Base-by-base conservation (phyloP, 768 basidiomycete genomes). In the Candolleomyces aberdarensis region DNA sequence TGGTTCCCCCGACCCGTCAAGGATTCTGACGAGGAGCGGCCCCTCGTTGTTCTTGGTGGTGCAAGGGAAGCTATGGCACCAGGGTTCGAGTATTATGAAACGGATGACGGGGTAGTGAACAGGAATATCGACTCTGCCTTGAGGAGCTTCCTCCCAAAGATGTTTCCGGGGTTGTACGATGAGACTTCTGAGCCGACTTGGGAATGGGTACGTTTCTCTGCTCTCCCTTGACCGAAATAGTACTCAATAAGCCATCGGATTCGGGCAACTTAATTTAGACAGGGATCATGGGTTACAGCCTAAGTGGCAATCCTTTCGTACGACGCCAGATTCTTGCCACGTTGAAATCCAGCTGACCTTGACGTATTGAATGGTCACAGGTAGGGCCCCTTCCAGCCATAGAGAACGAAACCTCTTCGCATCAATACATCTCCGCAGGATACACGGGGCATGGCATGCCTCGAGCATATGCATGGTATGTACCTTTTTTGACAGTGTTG, bases 361-460 rank as follows among this genome's bases (percentile, higher is more conserved):
- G 26, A 26, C 26, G 26, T 26, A 26, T 3, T 26, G 26, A 26
- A 26, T 26, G 26, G 26, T 26, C 10, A 43, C 40, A 61, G 60
- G 60, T 61, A 6, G 60, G 60, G 6, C 60, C 50, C 3, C 44
- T 51, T 22, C 26, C 63, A 1, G 57, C 60, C 8, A 60, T 70
- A n/a, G 58, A 56, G 59, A 65, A 77, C 7, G 87, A 88, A 0
- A 22, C 49, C 19, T 31, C 49, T 17, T 51, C 49, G 49, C 29
- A 26, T 15, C 90, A 92, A 63, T 92, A 84, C 67, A 84, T 92
- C 14, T 76, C 85, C 7, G 90, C 86, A 0, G 91, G 90, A 3
- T 92, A 84, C 65, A 78, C 83, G 0, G 91, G 91, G 1, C 91
- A 92, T 63, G 92, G 91, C 0, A 92, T 93, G 89, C 84, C 91